Evolutionary conservation across 2,329 filamentous ascomycete species (phyloP).

Genomic region (Teratosphaeria gauchensis): DNA sequence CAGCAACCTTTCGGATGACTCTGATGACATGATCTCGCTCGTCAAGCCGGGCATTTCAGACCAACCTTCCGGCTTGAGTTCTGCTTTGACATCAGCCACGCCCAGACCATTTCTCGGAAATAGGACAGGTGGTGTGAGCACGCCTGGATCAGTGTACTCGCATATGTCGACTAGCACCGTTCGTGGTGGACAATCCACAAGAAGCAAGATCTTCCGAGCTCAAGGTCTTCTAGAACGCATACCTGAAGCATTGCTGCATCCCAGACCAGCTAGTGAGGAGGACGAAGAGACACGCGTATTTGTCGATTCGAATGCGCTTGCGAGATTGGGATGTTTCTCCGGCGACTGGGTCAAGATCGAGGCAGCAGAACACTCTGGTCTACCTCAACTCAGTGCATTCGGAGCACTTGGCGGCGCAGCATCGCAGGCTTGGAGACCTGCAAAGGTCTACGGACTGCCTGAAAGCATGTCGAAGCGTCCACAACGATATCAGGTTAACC

Average conservation of each 20-base stretch:
- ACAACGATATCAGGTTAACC: slow-evolving; percentile 45
- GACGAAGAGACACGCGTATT: slow-evolving; percentile 81
- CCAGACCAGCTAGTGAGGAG: slow-evolving; percentile 73
- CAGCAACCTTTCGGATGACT: slow-evolving; percentile 81
- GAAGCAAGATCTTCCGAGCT: slow-evolving; percentile 73
- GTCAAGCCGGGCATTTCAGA: slow-evolving; percentile 68
- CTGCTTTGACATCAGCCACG: slow-evolving; percentile 69
- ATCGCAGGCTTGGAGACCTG: slow-evolving; percentile 65
- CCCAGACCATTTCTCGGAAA: slow-evolving; percentile 60
- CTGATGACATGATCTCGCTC: slow-evolving; percentile 87
- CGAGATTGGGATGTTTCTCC: slow-evolving; percentile 90
- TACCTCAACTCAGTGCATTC: slow-evolving; percentile 57
- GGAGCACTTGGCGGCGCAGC: slow-evolving; percentile 56
- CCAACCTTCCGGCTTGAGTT: slow-evolving; percentile 69
- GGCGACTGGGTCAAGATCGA: slow-evolving; percentile 93
- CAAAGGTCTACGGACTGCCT: slow-evolving; percentile 79
- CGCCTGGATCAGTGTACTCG: slow-evolving; percentile 82
- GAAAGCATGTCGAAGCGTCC: slow-evolving; percentile 53
- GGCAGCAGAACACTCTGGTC: slow-evolving; percentile 61
- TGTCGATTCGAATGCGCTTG: slow-evolving; percentile 75
- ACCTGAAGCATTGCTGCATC: slow-evolving; percentile 70
- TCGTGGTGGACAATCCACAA: slow-evolving; percentile 55
- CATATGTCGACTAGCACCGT: slow-evolving; percentile 78
- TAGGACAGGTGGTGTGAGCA: slow-evolving; percentile 63
- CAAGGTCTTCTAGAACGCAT: slow-evolving; percentile 66